Base-by-base conservation (phyloP, 2,329 filamentous ascomycete genomes). In the Parastagonospora avenae region DNA sequence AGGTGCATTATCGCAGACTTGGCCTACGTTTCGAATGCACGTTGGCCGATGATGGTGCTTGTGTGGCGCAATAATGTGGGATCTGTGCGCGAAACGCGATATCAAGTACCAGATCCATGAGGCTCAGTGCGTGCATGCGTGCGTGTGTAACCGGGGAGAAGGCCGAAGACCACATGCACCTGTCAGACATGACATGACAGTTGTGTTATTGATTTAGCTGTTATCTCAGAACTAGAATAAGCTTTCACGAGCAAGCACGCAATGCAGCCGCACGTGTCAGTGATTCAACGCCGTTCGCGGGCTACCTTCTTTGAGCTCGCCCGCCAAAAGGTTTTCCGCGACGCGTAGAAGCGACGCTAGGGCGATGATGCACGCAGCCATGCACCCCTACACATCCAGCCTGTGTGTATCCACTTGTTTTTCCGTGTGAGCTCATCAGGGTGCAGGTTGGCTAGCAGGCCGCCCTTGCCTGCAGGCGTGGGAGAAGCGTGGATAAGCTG, bases 241-340 rank as follows among this genome's bases (percentile, higher is more conserved):
- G 19, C 19, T 24, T 24, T 24, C 19, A 24, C 19, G 19, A 24
- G 19, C 19, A 24, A 24, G 19, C 19, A 24, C 19, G 19, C 19
- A 24, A 24, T 24, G 19, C 19, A 24, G 19, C 19, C 19, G 38
- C 43, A 42, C 30, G 45, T 44, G 37, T 48, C 35, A 48, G 36
- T 43, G 35, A 60, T 59, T 51, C 19, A 24, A 53, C 57, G 62
- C 64, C 58, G 64, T 60, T 64, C 56, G 54, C 63, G 55, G 55
- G 42, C 44, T 40, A 60, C 62, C 57, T 63, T 61, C 62, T 64
- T 64, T 60, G 46, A 54, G 28, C 46, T 46, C 43, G 43, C 30
- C 19, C 19, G 43, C 30, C 30, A 30, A 33, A 39, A 46, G 19
- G 5, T 28, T 24, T 12, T 40, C 28, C 36, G 33, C 27, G 32